A percentile compares a stretch with the other conserved stretches of the same genome.
These are phyloP conservation scores for Fusarium sp. DNA, from an alignment of 2,329 filamentous ascomycete species.

Conservation along the genomic window DNA sequence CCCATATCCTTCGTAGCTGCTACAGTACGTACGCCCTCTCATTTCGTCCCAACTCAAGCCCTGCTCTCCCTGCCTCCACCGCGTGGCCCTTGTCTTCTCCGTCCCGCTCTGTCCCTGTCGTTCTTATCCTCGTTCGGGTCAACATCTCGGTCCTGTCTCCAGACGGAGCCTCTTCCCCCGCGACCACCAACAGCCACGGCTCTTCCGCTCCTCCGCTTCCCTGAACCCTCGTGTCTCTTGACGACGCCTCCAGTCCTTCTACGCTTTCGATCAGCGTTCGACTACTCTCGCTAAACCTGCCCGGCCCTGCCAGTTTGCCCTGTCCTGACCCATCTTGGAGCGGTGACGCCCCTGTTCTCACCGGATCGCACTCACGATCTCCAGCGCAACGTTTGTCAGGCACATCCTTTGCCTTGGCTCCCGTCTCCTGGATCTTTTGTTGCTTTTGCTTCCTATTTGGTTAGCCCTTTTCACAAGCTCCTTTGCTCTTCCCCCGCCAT, in stretches of 20 bases:
- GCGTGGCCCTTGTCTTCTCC: conserved; percentile 38
- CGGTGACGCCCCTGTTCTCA: conserved; percentile 47
- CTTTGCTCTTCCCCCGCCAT: conserved; percentile 17
- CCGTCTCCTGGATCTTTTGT: conserved; percentile 21
- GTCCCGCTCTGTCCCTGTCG: conserved; percentile 44
- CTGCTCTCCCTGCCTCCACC: conserved; percentile 33
- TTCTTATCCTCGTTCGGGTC: conserved; percentile 45
- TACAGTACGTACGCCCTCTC: conserved; percentile 30
- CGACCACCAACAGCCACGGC: conserved; percentile 43
- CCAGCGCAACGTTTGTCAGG: conserved; percentile 40
- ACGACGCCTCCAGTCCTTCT: conserved; percentile 31
- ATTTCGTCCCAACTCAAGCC: conserved; percentile 7
- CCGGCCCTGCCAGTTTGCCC: conserved; percentile 32
- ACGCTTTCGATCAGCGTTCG: conserved; percentile 33
- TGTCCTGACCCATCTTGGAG: conserved; percentile 46
- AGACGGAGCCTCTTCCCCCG: conserved; percentile 50
- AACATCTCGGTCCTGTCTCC: conserved; percentile 48
- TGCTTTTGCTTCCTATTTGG: conserved; percentile 35
- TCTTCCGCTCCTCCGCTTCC: conserved; percentile 36
- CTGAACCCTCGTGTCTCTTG: conserved; percentile 13
- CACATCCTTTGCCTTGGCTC: conserved; percentile 36
- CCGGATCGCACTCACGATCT: conserved; percentile 50
- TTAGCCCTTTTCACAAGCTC: conserved; percentile 36
- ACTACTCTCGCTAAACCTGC: conserved; percentile 28
- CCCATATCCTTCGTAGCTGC: neutral